Conservation (phyloP, 805 yeast species). For the Wickerhamomyces alni region DNA sequence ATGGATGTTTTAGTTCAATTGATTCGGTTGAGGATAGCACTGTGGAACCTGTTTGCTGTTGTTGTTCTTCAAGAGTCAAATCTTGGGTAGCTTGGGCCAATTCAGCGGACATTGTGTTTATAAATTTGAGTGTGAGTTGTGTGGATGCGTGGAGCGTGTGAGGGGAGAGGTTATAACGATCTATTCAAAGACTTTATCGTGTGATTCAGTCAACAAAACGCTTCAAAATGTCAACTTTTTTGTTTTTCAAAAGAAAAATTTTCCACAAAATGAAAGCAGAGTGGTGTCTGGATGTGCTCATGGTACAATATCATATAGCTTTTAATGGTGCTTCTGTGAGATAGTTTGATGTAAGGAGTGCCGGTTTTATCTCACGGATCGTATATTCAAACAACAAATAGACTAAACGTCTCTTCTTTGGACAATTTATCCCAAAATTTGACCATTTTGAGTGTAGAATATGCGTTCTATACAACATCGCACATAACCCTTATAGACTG, state of each 20-base stretch:
- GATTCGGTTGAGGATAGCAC: slow-evolving; percentile 25
- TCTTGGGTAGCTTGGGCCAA: slow-evolving; percentile 22
- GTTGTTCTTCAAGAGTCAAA: slow-evolving; percentile 14
- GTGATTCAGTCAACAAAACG: too few relatives aligned
- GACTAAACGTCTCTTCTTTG: too few relatives aligned
- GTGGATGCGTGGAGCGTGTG: not conserved
- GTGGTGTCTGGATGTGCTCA: slow-evolving; percentile 4
- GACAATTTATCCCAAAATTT: too few relatives aligned
- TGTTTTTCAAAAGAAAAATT: slow-evolving; percentile 2
- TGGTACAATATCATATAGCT: too few relatives aligned
- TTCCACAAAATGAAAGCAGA: not conserved
- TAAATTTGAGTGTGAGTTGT: not conserved
- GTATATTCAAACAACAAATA: too few relatives aligned
- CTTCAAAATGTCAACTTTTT: slow-evolving; percentile 2
- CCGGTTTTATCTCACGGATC: too few relatives aligned
- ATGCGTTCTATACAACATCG: too few relatives aligned
- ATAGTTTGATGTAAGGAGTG: too few relatives aligned
- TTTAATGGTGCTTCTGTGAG: too few relatives aligned
- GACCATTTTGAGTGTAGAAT: too few relatives aligned
- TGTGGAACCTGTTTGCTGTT: slow-evolving; percentile 18
- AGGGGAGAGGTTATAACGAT: too few relatives aligned
- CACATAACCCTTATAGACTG: too few relatives aligned
- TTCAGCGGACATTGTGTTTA: slow-evolving; percentile 21
- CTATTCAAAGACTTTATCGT: not conserved
- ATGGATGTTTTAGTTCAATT: slow-evolving; percentile 59